Evolutionary conservation across 2,329 filamentous ascomycete species (phyloP), one percentile per base, ranked within the genome.

Genomic region (Aspergillus fructus): DNA sequence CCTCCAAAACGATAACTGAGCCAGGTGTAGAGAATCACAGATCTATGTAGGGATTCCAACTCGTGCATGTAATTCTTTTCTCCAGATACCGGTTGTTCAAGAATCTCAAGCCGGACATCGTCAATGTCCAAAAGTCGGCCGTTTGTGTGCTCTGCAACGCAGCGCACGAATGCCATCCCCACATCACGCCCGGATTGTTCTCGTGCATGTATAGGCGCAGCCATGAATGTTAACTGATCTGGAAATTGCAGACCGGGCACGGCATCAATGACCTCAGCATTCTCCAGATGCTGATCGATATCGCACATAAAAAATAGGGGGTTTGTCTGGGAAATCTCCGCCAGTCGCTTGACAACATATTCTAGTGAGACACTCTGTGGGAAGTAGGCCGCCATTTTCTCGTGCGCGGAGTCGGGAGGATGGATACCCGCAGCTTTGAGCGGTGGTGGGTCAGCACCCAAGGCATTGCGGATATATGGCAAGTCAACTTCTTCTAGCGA

Each of bases 1-100:
- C 90, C 90, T 3, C 86, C 81, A 72, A 93, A 96, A 6, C 93
- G 88, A 74, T 93, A 97, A 65, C 90, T 93, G 15, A 99, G 81
- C 94, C 94, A 99, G 2, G 96, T 81, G 70, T 97, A 99, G 47
- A 93, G 78, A 45, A 93, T 91, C 39, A 99, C 78, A 27, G 85
- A 81, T 66, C 90, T 90, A 76, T 99, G 94, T 15, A 99, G 80
- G 3, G 78, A 73, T 72, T 99, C 94, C 19, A 97, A 79, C 8
- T 80, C 75, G 54, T 79, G 78, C 11, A 99, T 80, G 63, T 91
- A 90, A 0, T 78, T 71, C 53, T 81, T 76, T 13, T 74, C 71
- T 1, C 71, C 71, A 0, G 74, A 76, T 1, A 79, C 71, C 0
- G 76, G 67, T 24, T 77, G 58, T 59, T 96, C 90, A 3, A 97